phyloP scores from a whole-genome alignment of 495 filamentous ascomycete genomes.

The Xylona heveae region DNA sequence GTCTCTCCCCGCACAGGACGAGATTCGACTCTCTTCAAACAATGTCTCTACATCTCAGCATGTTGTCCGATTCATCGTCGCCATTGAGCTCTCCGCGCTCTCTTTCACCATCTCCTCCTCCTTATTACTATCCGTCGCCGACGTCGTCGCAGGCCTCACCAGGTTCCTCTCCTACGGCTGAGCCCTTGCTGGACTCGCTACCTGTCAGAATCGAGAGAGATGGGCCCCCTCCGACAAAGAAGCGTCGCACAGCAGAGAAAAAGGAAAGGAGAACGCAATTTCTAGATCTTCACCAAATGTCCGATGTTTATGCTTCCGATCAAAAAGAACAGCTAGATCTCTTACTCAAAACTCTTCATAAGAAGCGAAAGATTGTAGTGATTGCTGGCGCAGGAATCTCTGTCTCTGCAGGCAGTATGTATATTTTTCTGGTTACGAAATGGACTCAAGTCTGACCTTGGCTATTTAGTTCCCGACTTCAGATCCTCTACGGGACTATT shows the following conservation, averaged over 20 bases:
- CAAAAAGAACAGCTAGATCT: slow-evolving; percentile 40
- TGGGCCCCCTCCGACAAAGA: slow-evolving; percentile 40
- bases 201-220: not conserved
- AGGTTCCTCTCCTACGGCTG: not conserved
- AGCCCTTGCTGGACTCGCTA: not conserved
- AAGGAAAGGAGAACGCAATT: slow-evolving; percentile 57
- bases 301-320: slow-evolving; percentile 18
- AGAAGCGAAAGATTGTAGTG: slow-evolving; percentile 87
- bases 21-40: too few species aligned
- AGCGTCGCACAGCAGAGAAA: slow-evolving; percentile 42
- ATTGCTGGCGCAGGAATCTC: slow-evolving; percentile 95
- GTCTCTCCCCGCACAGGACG: too few species aligned
- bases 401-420: slow-evolving; percentile 84
- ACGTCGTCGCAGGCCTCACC: slow-evolving; percentile 15
- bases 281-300: slow-evolving; percentile 37
- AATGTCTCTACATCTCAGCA: too few species aligned
- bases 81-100: slow-evolving; percentile 31
- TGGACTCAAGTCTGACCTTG: slow-evolving; percentile 6
- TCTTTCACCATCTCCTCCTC: slow-evolving; percentile 33
- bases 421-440: slow-evolving; percentile 5
- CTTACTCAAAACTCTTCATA: slow-evolving; percentile 54
- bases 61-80: slow-evolving; percentile 25
- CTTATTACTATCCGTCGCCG: slow-evolving; percentile 29
- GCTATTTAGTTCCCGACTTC: slow-evolving; percentile 78
- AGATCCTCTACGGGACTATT: slow-evolving; percentile 81